Evolutionary conservation across 805 yeast species (phyloP).

Genomic region (Myxozyma neotropica): DNA sequence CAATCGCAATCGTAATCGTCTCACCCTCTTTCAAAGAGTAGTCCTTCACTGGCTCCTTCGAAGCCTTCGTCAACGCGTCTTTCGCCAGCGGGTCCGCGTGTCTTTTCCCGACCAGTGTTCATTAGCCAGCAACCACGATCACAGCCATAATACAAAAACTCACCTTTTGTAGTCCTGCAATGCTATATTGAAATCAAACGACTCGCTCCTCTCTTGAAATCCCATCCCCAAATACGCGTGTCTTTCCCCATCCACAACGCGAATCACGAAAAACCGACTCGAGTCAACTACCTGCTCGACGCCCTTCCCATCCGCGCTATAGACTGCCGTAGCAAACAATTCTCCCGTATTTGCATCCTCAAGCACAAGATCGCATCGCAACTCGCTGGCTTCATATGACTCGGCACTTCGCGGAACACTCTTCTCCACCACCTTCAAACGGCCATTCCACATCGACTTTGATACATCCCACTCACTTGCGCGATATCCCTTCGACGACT

Average conservation of each 20-base stretch:
- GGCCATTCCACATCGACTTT: slow-evolving; percentile 45
- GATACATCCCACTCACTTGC: slow-evolving; percentile 44
- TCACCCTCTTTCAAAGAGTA: slow-evolving; percentile 39
- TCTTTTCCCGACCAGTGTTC: not conserved
- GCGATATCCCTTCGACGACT: slow-evolving; percentile 36
- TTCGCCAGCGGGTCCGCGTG: slow-evolving; percentile 6
- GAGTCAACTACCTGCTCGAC: slow-evolving; percentile 43
- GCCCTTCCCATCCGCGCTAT: slow-evolving; percentile 40
- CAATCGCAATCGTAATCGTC: slow-evolving; percentile 35
- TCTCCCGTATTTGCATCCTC: slow-evolving; percentile 40
- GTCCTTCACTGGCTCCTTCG: slow-evolving; percentile 26
- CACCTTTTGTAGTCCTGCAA: slow-evolving; percentile 43
- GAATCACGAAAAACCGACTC: slow-evolving; percentile 44
- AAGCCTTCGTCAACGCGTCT: not conserved
- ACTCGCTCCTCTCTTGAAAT: slow-evolving; percentile 42
- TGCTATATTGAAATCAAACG: slow-evolving; percentile 46
- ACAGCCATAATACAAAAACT: slow-evolving; percentile 2
- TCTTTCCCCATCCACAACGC: slow-evolving; percentile 41
- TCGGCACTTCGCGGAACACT: not conserved
- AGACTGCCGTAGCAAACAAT: slow-evolving; percentile 46
- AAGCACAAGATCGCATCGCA: slow-evolving; percentile 40
- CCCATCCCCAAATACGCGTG: slow-evolving; percentile 50
- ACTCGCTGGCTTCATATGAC: not conserved
- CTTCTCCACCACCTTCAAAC: slow-evolving; percentile 40
- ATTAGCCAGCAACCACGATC: not conserved